Evolutionary conservation across 2,329 filamentous ascomycete species (phyloP), one percentile per base, ranked within the genome.

Genomic region (Annulohypoxylon truncatum): DNA sequence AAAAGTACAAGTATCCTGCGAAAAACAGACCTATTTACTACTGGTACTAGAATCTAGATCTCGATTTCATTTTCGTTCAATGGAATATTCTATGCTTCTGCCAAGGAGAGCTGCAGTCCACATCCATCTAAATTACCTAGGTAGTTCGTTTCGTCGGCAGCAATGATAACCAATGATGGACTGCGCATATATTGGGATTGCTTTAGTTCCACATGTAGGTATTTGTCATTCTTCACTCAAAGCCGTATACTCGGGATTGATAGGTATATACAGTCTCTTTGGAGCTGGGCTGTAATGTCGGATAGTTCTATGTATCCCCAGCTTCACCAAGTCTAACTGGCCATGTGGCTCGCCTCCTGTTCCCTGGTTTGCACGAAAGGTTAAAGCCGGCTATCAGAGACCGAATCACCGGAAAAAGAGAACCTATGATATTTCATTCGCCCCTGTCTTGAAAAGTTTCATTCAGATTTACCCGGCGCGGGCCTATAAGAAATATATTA

Each of bases 11-110:
- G n/a, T n/a, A n/a, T n/a, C n/a, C n/a, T n/a, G n/a, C n/a, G n/a
- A n/a, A n/a, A n/a, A n/a, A n/a, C n/a, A n/a, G n/a, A n/a, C n/a
- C n/a, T n/a, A n/a, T n/a, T n/a, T n/a, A n/a, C n/a, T n/a, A n/a
- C n/a, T n/a, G n/a, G n/a, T n/a, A n/a, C n/a, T n/a, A n/a, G n/a
- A n/a, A n/a, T n/a, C 51, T 4, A 74, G 53, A 46, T 77, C 67
- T 4, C 59, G 50, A 28, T 62, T 51, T 4, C 64, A 53, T 12
- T 73, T 64, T 50, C 60, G 40, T 42, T 70, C 62, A 2, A 77
- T 62, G 55, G 73, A 76, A 15, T 74, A 72, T 48, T 76, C 76
- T n/a, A 70, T 70, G 60, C 73, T 71, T 50, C 75, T 72, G 2
- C 74, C 56, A 10, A 74, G 69, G 8, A 75, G 33, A 7, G 72